A percentile compares a stretch with the other conserved stretches of the same genome.
phyloP scores from a whole-genome alignment of 1,139 yeast genomes.

The Geotrichum restrictum region DNA sequence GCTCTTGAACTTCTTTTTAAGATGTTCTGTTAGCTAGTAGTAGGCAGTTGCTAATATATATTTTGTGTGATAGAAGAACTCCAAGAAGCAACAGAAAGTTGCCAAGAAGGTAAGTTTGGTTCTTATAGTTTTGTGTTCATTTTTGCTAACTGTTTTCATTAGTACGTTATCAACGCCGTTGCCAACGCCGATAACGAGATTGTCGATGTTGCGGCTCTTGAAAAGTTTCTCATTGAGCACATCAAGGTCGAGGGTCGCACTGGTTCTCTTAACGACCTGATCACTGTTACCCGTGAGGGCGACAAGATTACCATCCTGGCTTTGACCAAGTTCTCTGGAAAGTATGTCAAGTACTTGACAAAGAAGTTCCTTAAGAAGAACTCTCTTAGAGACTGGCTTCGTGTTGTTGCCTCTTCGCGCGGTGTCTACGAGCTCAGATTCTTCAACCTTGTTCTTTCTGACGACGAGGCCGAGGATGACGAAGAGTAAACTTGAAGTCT shows the following conservation, averaged over 20 bases:
- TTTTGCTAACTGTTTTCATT: neutral
- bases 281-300: constrained; percentile 82
- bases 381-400: constrained; percentile 98
- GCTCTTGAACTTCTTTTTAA: constrained; percentile 24
- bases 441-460: constrained; percentile 98
- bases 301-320: constrained; percentile 81
- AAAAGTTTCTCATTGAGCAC: constrained; percentile 97
- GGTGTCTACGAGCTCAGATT: constrained; percentile 97
- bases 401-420: constrained; percentile 95
- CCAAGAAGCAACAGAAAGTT: constrained; percentile 57
- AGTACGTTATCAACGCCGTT: constrained; percentile 89
- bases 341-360: constrained; percentile 98
- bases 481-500: constrained; percentile 12
- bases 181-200: constrained; percentile 94
- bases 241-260: constrained; percentile 96
- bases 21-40: constrained; percentile 37
- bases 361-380: constrained; percentile 99
- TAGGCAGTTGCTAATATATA: constrained; percentile 44
- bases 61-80: constrained; percentile 51
- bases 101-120: constrained; percentile 32
- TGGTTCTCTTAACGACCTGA: constrained; percentile 95
- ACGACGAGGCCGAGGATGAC: constrained; percentile 75
- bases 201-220: constrained; percentile 96
- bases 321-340: constrained; percentile 96
- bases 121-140: neutral